Evolutionary conservation across 495 filamentous ascomycete species (phyloP), one percentile per base, ranked within the genome.

Genomic region (Talaromyces liani): DNA sequence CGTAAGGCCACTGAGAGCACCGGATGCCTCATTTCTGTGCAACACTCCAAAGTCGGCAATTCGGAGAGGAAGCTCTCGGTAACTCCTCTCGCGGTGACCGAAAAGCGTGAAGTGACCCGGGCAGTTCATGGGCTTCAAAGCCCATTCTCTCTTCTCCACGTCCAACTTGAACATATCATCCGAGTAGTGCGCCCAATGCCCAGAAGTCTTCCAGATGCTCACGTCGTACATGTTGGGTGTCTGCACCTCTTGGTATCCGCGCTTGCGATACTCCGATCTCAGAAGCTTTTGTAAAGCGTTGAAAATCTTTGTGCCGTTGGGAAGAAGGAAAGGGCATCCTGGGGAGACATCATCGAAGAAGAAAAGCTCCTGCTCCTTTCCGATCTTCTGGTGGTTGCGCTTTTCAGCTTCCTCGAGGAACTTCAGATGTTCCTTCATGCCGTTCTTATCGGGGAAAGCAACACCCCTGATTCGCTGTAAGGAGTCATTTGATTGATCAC

Each of bases 101-200:
- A 94, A 95, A 63, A 95, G 82, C 27, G 90, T 73, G 67, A 87
- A 90, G 74, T 94, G 91, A 7, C 90, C 91, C 3, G 95, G 94
- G 76, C 94, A 98, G 76, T 98, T 98, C 94, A 98, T 98, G 36
- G 95, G 94, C 79, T 98, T 98, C 47, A 98, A 82, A 58, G 75
- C 80, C 76, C 75, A 82, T 49, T 89, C 84, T 62, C 91, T 87
- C 82, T 98, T 97, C 70, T 98, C 92, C 36, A 93, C 84, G 36
- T 95, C 87, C 63, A 98, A 83, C 41, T 87, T 85, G 78, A 98
- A 98, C 94, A 98, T 98, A 74, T 96, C 91, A 29, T 98, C 93
- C 66, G 91, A 83, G 82, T 98, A 98, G 71, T 97, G 91, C 54
- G 88, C 85, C 91, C 92, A 95, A 74, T 98, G 94, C 54, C 95